Evolutionary conservation across 352 stramenopile species (phyloP).

Genomic region (Globisporangium cystogenes): DNA sequence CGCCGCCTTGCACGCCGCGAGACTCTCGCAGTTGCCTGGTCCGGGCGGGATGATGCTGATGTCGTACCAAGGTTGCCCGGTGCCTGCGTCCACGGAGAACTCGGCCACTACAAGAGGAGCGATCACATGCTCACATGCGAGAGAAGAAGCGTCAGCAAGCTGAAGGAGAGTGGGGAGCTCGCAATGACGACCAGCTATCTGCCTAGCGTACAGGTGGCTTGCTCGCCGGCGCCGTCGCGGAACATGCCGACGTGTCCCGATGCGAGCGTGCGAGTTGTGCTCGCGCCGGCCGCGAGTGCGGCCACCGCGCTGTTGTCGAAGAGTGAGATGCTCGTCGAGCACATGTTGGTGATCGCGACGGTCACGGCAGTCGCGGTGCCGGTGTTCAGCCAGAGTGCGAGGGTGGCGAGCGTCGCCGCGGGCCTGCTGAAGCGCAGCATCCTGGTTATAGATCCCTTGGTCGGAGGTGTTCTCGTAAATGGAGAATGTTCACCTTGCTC

Average conservation of each 20-base stretch:
- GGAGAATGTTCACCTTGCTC: too few species aligned
- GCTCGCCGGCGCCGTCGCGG: slow-evolving; percentile 20
- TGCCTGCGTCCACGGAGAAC: slow-evolving; percentile 49
- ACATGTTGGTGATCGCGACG: slow-evolving; percentile 37
- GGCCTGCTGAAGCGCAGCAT: too few species aligned
- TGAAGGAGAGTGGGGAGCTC: not conserved
- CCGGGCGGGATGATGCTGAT: slow-evolving; percentile 78
- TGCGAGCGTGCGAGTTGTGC: not conserved
- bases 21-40: slow-evolving; percentile 48
- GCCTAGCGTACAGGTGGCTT: slow-evolving; percentile 56
- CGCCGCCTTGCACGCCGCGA: slow-evolving; percentile 47
- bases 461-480: too few species aligned
- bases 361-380: slow-evolving; percentile 16
- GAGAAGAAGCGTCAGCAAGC: not conserved
- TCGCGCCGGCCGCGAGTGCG: slow-evolving; percentile 28
- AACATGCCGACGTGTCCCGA: too few species aligned
- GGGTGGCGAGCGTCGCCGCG: too few species aligned
- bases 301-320: slow-evolving; percentile 52
- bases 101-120: slow-evolving; percentile 38
- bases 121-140: too few species aligned
- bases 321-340: slow-evolving; percentile 37
- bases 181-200: too few species aligned
- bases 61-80: slow-evolving; percentile 38
- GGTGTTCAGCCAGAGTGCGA: too few species aligned
- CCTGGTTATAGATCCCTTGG: too few species aligned